Evolutionary conservation across 1,284 basidiomycete species (phyloP).

Genomic region (Puccinia horiana): DNA sequence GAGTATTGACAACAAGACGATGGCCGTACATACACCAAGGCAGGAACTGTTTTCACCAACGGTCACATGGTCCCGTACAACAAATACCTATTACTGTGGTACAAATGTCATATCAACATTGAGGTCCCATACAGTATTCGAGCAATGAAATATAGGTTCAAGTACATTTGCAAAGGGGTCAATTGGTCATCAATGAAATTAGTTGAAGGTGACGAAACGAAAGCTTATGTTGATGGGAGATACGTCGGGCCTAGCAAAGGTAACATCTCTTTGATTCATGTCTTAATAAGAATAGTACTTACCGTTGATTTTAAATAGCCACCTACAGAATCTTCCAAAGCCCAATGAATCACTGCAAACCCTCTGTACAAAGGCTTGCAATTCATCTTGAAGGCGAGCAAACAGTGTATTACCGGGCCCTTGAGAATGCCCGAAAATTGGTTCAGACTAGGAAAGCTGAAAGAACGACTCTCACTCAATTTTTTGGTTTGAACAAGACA

Average conservation of each 20-base stretch:
- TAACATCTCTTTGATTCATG: not conserved
- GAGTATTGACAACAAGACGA: not conserved
- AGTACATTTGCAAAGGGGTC: constrained; percentile 26
- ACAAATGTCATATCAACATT: constrained; percentile 23
- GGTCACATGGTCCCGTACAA: constrained; percentile 19
- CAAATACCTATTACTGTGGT: not conserved
- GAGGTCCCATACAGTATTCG: not conserved
- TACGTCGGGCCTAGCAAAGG: constrained; percentile 56
- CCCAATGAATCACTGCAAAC: not conserved
- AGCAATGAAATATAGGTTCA: constrained; percentile 13
- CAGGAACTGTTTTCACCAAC: not conserved
- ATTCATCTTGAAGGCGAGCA: not conserved
- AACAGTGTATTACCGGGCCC: not conserved
- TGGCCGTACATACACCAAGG: not conserved
- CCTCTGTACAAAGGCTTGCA: not conserved
- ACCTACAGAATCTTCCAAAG: not conserved
- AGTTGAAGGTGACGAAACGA: constrained; percentile 58
- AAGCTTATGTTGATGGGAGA: constrained; percentile 58
- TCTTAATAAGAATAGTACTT: too few species aligned
- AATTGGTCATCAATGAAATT: not conserved
- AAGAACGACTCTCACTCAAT: not conserved
- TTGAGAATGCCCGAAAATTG: not conserved
- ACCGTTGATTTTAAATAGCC: too few species aligned
- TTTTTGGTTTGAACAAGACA: not conserved
- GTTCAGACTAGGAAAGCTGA: not conserved